Conservation (phyloP, 768 basidiomycete genomes). For the Rhizopogon vinicolor region DNA sequence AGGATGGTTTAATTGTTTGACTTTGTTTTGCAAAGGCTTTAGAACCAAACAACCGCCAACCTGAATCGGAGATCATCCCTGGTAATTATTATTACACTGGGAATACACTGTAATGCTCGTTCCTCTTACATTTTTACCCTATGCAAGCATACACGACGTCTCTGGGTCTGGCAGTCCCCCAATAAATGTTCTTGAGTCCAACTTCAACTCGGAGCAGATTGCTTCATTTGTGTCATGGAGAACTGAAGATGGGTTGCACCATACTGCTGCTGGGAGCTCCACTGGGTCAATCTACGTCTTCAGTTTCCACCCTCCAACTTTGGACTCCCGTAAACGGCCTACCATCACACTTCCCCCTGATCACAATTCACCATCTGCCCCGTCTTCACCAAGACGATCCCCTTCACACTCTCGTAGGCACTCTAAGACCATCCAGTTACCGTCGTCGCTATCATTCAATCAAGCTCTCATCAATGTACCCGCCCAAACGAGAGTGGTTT, state of each 20-base stretch:
- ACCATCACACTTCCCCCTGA: constrained; percentile 3
- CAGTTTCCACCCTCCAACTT: not conserved
- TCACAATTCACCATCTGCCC: constrained; percentile 1
- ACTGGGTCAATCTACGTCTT: constrained; percentile 24
- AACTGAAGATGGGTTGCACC: not conserved
- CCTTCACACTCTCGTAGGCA: constrained; percentile 20
- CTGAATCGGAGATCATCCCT: not conserved
- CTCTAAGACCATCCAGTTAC: constrained; percentile 27
- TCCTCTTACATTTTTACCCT: constrained; percentile 17
- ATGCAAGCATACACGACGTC: constrained; percentile 2
- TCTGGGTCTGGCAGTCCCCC: not conserved
- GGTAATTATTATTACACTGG: not conserved
- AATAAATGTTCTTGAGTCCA: constrained; percentile 15
- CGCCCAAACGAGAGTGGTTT: constrained; percentile 60
- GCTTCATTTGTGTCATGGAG: not conserved
- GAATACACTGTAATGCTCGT: constrained; percentile 16
- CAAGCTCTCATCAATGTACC: constrained; percentile 47
- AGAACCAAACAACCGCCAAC: constrained; percentile 23
- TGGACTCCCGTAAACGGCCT: not conserved
- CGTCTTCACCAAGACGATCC: constrained; percentile 17
- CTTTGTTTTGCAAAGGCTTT: constrained; percentile 24
- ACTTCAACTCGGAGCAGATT: constrained; percentile 8
- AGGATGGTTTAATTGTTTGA: not conserved
- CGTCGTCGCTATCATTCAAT: constrained; percentile 31
- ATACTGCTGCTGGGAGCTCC: constrained; percentile 12